A percentile compares a stretch with the other conserved stretches of the same genome.
Conservation (phyloP, 495 filamentous ascomycete genomes). For the Hypomontagnella monticulosa region DNA sequence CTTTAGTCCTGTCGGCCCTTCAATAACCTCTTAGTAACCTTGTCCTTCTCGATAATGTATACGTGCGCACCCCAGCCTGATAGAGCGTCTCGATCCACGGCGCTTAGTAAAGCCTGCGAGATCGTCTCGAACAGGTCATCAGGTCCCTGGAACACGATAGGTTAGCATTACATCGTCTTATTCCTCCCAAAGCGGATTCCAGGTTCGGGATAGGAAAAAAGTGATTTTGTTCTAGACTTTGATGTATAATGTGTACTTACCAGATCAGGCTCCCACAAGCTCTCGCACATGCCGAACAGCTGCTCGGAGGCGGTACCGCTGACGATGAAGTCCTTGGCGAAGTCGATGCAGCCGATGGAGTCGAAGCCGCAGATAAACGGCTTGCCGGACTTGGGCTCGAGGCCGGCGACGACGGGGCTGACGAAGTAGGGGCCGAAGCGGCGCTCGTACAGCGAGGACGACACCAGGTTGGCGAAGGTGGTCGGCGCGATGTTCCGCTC, state of each 20-base stretch:
- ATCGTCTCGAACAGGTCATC: constrained; percentile 99
- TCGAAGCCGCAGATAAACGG: constrained; percentile 99
- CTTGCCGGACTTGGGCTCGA: constrained; percentile 89
- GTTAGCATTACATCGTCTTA: constrained; percentile 6
- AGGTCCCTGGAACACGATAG: constrained; percentile 65
- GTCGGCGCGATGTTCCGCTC: constrained; percentile 93
- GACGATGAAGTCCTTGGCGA: constrained; percentile 99
- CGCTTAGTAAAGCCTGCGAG: constrained; percentile 95
- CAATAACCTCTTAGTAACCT: constrained; percentile 96
- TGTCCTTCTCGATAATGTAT: constrained; percentile 99
- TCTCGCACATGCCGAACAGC: constrained; percentile 98
- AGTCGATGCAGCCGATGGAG: constrained; percentile 99
- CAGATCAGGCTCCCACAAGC: constrained; percentile 96
- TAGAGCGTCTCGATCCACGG: constrained; percentile 93
- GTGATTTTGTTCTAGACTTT: too few relatives aligned
- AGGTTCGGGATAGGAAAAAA: background rate
- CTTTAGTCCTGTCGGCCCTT: constrained; percentile 78
- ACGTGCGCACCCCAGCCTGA: constrained; percentile 99
- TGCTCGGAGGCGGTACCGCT: constrained; percentile 95
- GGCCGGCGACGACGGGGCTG: constrained; percentile 89
- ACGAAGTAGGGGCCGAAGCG: constrained; percentile 98
- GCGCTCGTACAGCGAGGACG: constrained; percentile 87
- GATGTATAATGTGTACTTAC: constrained; percentile 62
- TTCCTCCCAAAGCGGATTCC: background rate
- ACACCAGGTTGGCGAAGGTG: constrained; percentile 96